Evolutionary conservation across 257 asterid species (phyloP).

Genomic region (Datura wrightii): DNA sequence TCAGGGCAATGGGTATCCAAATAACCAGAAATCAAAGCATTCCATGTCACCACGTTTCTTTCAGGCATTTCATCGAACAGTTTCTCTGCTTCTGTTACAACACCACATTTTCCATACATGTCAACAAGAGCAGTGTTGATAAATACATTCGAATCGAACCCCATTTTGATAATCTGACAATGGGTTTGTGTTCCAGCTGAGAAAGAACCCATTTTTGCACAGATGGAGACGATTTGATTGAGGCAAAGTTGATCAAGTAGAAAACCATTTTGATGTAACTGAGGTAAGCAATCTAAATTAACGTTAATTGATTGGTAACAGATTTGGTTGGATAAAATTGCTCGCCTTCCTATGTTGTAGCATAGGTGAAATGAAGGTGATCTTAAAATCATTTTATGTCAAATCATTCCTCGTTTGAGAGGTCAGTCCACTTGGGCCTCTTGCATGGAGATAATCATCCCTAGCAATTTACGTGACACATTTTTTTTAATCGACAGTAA

Average conservation of each 20-base stretch:
- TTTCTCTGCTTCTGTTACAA: slow-evolving; percentile 38
- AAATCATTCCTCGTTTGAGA: background rate
- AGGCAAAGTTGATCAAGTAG: slow-evolving; percentile 40
- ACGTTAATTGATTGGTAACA: slow-evolving; percentile 30
- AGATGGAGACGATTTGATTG: slow-evolving; percentile 53
- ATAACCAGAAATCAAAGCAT: slow-evolving; percentile 59
- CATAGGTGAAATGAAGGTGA: slow-evolving; percentile 28
- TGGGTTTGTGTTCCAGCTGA: slow-evolving; percentile 56
- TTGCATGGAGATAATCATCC: too few relatives aligned
- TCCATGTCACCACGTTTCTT: slow-evolving; percentile 57
- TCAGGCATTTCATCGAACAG: slow-evolving; percentile 66
- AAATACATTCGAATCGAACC: slow-evolving; percentile 53
- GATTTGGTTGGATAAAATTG: slow-evolving; percentile 19
- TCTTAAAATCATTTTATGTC: slow-evolving; percentile 38
- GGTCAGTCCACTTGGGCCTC: background rate
- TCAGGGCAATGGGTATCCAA: slow-evolving; percentile 43
- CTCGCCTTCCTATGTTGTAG: slow-evolving; percentile 5
- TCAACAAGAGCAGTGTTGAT: slow-evolving; percentile 56
- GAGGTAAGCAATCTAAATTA: slow-evolving; percentile 34
- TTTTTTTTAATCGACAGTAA: too few relatives aligned
- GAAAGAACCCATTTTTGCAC: slow-evolving; percentile 44
- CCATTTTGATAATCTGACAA: slow-evolving; percentile 50
- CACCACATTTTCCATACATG: slow-evolving; percentile 54
- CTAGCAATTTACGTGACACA: too few relatives aligned
- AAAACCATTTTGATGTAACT: slow-evolving; percentile 40